phyloP scores from a whole-genome alignment of 257 asterid species.

The Striga asiatica region DNA sequence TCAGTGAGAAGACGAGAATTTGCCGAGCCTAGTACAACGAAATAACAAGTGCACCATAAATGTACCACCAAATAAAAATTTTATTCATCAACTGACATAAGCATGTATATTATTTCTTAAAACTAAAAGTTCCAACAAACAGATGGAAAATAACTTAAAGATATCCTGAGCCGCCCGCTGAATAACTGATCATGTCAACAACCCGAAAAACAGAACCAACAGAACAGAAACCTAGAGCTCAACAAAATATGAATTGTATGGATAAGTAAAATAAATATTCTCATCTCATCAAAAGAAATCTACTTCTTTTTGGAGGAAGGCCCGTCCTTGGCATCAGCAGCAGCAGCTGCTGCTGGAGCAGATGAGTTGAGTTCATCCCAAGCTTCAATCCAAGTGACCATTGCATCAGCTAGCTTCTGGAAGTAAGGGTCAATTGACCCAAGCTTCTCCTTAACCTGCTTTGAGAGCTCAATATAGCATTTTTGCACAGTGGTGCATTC shows the following conservation, averaged over 20 bases:
- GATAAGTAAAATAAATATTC: too few relatives aligned
- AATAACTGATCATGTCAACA: background rate
- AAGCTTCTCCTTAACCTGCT: slow-evolving; percentile 37
- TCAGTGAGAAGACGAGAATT: too few relatives aligned
- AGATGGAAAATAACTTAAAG: slow-evolving; percentile 15
- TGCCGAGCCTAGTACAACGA: too few relatives aligned
- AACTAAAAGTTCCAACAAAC: too few relatives aligned
- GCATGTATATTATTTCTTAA: too few relatives aligned
- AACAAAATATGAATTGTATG: background rate
- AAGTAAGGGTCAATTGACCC: slow-evolving; percentile 38
- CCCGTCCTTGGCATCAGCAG: background rate
- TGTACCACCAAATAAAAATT: background rate
- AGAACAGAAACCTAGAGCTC: background rate
- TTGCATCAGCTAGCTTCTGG: slow-evolving; percentile 36
- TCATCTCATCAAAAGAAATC: too few relatives aligned
- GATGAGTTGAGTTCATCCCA: slow-evolving; percentile 35
- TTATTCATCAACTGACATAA: too few relatives aligned
- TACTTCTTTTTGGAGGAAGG: background rate
- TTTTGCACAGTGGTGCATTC: slow-evolving; percentile 38
- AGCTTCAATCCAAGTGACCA: slow-evolving; percentile 39
- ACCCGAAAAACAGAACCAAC: background rate
- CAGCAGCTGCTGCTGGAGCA: background rate
- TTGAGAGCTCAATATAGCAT: slow-evolving; percentile 37
- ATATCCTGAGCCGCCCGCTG: slow-evolving; percentile 14
- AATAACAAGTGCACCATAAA: background rate